Evolutionary conservation across 2,329 filamentous ascomycete genomes (phyloP), one percentile per base, ranked within the genome.

Genomic region (Gaeumannomyces sp.): DNA sequence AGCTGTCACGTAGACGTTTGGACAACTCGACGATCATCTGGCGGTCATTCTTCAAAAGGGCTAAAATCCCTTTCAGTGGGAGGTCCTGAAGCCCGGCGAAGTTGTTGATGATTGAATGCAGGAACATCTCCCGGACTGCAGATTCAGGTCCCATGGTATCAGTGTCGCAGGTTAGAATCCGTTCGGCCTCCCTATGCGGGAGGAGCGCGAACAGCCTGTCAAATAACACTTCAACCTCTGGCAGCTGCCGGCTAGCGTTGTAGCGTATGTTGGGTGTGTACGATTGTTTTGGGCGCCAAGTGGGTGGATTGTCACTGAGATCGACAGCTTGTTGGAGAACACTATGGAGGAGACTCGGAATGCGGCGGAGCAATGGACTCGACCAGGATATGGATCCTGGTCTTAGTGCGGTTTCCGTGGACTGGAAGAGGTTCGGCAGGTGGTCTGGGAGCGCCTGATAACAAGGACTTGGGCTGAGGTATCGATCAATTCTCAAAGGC

Each of bases 41-140:
- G 3, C 7, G 10, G 33, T 63, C 27, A 14, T 19, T 35, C 29
- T 19, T 13, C 25, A 63, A 45, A 5, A 28, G 25, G 3, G 6
- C 25, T 22, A 63, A 19, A 22, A 63, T 19, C 1, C 45, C 33
- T 2, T 11, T 10, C 6, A 35, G 3, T 1, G 61, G 35, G 3
- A 57, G 19, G 8, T 38, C 29, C 7, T 22, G 16, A 22, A 35
- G 1, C 4, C 61, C 61, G 13, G 61, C 61, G 22, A 57, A 63
- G 22, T 63, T 63, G 61, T 57, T 58, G 10, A 50, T 11, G 19
- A 63, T 57, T 1, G 61, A 63, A 16, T 38, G 16, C 10, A 63
- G 5, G 4, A 63, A 28, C 8, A 33, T 13, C n/a, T 25, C 6
- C 1, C 61, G 28, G 50, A 63, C 33, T 4, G 7, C 53, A 1